phyloP scores from a whole-genome alignment of 192 early-diverging fungal species.

The Hyaloraphidium curvatum region DNA sequence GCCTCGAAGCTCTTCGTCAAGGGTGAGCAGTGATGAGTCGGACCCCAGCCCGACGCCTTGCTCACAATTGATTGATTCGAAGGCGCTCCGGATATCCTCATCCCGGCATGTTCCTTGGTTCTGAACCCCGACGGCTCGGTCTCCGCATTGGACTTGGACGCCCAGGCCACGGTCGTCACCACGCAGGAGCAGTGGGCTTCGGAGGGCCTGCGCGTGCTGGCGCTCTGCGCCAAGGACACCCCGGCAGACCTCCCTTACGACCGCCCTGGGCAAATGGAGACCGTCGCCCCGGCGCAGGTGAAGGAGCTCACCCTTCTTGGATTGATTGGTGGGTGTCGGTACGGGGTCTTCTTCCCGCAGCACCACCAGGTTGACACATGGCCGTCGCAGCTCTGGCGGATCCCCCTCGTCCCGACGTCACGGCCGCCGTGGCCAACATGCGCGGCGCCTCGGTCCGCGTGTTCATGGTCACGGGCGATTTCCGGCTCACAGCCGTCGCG shows the following conservation, averaged over 20 bases:
- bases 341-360: not conserved
- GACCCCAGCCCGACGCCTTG: not conserved
- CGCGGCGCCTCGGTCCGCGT: constrained; percentile 48
- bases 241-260: not conserved
- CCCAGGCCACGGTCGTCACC: constrained; percentile 11
- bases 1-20: constrained; percentile 37
- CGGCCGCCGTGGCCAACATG: constrained; percentile 31
- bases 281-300: not conserved
- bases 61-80: not conserved
- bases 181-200: constrained; percentile 32
- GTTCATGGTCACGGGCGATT: constrained; percentile 75
- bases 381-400: constrained; percentile 37
- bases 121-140: constrained; percentile 17
- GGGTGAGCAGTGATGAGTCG: constrained; percentile 3
- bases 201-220: constrained; percentile 34
- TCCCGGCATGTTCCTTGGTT: constrained; percentile 23
- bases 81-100: constrained; percentile 59
- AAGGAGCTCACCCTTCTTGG: constrained; percentile 45
- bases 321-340: constrained; percentile 23
- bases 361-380: no score
- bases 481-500: constrained; percentile 49
- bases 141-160: constrained; percentile 15
- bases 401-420: constrained; percentile 61
- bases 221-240: constrained; percentile 11
- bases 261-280: not conserved